Conservation (phyloP, 2,329 filamentous ascomycete genomes). For the Aspergillus spinulosporus region DNA sequence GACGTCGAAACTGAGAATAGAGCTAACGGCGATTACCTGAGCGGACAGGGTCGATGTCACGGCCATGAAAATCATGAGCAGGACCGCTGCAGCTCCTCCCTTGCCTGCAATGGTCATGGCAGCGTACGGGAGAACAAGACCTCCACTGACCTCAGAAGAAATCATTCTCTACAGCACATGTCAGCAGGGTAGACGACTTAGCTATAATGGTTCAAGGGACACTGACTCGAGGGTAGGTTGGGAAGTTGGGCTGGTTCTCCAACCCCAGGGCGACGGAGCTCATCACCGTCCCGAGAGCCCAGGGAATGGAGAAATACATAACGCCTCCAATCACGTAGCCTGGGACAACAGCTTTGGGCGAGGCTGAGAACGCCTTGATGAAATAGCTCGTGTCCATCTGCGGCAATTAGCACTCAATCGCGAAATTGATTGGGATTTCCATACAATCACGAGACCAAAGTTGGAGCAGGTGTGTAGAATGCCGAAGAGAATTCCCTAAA, state of each 20-base stretch:
- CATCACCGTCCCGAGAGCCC: slow-evolving; percentile 54
- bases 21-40: not conserved
- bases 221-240: slow-evolving; percentile 52
- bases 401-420: not conserved
- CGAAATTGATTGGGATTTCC: slow-evolving; percentile 10
- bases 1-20: not conserved
- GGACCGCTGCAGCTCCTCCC: not conserved
- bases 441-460: slow-evolving; percentile 54
- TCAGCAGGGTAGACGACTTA: not conserved
- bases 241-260: slow-evolving; percentile 52
- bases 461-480: slow-evolving; percentile 53
- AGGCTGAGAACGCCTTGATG: slow-evolving; percentile 54
- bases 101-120: slow-evolving; percentile 33
- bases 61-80: slow-evolving; percentile 1
- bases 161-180: slow-evolving; percentile 35
- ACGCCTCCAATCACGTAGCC: slow-evolving; percentile 56
- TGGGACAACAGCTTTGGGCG: slow-evolving; percentile 50
- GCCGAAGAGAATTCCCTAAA: slow-evolving; percentile 51
- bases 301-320: slow-evolving; percentile 57
- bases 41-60: not conserved
- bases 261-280: slow-evolving; percentile 51
- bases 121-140: slow-evolving; percentile 42
- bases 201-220: not conserved
- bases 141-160: slow-evolving; percentile 36
- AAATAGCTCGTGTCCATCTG: slow-evolving; percentile 57